Percentiles rank a stretch among this genome's conserved stretches.
These are phyloP conservation scores for Metarhizium humberi DNA, from an alignment of 2,329 filamentous ascomycete species.

Conservation along the genomic window DNA sequence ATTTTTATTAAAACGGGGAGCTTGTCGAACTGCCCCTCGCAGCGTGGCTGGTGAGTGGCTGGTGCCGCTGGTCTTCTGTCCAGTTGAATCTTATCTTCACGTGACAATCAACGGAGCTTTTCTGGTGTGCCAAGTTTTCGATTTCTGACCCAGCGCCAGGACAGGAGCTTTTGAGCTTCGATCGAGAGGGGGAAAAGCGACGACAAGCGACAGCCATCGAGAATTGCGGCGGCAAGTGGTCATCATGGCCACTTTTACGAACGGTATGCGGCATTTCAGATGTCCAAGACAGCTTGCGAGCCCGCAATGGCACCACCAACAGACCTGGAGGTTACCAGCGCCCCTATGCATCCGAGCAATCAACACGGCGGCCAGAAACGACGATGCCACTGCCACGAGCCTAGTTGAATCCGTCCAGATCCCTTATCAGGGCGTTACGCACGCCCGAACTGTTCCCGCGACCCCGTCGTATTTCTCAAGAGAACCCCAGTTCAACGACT, in stretches of 20 bases:
- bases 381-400: constrained; percentile 8
- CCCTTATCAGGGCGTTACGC: constrained; percentile 25
- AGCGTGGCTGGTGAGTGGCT: constrained; percentile 12
- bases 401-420: constrained; percentile 15
- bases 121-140: neutral
- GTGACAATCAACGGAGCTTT: constrained; percentile 7
- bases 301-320: constrained; percentile 20
- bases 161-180: neutral
- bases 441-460: constrained; percentile 68
- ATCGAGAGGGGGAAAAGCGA: neutral
- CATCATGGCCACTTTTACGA: constrained; percentile 26
- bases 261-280: constrained; percentile 25
- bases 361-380: constrained; percentile 11
- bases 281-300: constrained; percentile 21
- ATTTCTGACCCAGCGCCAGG: neutral
- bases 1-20: constrained; percentile 18
- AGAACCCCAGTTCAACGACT: constrained; percentile 77
- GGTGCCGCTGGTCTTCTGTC: neutral
- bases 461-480: constrained; percentile 95
- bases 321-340: constrained; percentile 13
- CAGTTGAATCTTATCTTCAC: constrained; percentile 12
- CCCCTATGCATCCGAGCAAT: constrained; percentile 17
- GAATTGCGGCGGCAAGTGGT: constrained; percentile 7
- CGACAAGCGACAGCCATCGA: neutral
- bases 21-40: constrained; percentile 25